Evolutionary conservation across 805 yeast genomes (phyloP), one percentile per base, ranked within the genome.

Genomic region (Saccharomyces eubayanus): DNA sequence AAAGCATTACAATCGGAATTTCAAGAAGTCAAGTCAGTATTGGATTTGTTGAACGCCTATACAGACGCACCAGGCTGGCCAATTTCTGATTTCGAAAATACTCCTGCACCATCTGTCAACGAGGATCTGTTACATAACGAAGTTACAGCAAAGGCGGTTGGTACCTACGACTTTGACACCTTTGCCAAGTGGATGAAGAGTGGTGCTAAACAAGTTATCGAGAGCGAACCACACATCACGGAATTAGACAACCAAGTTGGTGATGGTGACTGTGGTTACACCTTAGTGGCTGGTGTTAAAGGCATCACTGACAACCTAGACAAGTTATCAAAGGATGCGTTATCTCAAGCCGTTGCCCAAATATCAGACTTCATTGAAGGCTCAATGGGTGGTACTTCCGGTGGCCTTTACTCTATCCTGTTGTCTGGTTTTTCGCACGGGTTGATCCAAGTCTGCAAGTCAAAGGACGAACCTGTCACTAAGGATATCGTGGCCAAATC

Each of bases 321-420:
- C 9, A 60, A 69, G 8, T 62, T 79, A 29, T 72, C 77, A 30
- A 67, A 70, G 28, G 57, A 66, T 2, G 72, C 76, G 6, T 65
- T 79, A 21, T 76, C 79, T n/a, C 76, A 82, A 51, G 80, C 87
- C 0, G 68, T 88, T 47, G 75, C 83, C n/a, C 80, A 80, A 59
- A 77, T 91, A 49, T 87, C 97, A 2, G 96, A 89, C 53, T 69
- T 86, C 21, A 89, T 91, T 36, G 97, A 91, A 67, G 82, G 82
- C 53, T 82, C 82, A n/a, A 92, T 92, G 97, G 98, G 97, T 51
- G 98, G 98, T 50, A 92, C 98, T 0, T 87, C 96, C 0, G 98
- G 98, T 51, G 97, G 97, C 0, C 71, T 91, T 41, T 91, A 91
- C 69, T 87, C 96, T 2, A 92, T 91, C 53, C 88, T 76, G 71